phyloP scores from a whole-genome alignment of 2,329 filamentous ascomycete genomes.

The Pyrenophora tritici-repentis region DNA sequence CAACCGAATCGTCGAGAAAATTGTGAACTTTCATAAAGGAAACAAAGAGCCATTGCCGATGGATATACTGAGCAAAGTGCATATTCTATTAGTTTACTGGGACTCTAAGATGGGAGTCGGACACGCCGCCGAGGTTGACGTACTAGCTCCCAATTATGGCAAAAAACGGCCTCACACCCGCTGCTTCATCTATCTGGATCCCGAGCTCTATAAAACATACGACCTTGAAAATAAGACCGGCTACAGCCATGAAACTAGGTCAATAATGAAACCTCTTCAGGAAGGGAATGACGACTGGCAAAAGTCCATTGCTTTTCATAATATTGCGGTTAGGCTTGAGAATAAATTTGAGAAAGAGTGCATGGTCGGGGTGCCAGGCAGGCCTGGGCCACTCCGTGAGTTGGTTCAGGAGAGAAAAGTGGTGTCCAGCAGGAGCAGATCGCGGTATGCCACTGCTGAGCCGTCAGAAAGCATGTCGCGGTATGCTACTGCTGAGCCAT shows the following conservation, averaged over 20 bases:
- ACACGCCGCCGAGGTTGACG: conserved; percentile 9
- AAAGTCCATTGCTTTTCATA: conserved; percentile 15
- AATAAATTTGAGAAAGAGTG: conserved; percentile 15
- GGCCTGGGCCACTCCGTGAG: conserved; percentile 12
- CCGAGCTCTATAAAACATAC: conserved; percentile 7
- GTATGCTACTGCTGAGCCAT: too few relatives aligned
- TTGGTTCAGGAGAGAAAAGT: conserved; percentile 10
- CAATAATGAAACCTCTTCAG: conserved; percentile 14
- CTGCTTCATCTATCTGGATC: conserved; percentile 15
- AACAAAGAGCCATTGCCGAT: conserved; percentile 4
- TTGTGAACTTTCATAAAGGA: conserved; percentile 10
- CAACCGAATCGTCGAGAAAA: conserved; percentile 17
- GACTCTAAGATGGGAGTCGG: conserved; percentile 12
- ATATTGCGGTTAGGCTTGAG: conserved; percentile 15
- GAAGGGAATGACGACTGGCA: conserved; percentile 12
- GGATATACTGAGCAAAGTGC: conserved; percentile 13
- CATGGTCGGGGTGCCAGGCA: conserved; percentile 8
- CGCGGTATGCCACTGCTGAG: neutral
- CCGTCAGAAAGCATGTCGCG: neutral
- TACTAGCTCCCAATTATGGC: conserved; percentile 8
- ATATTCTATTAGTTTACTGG: conserved; percentile 17
- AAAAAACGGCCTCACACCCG: conserved; percentile 8
- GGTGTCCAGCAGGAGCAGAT: neutral
- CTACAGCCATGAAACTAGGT: conserved; percentile 18
- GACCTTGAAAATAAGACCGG: conserved; percentile 10